Evolutionary conservation across 2,329 filamentous ascomycete genomes (phyloP).

Genomic region (Rhytidhysteron rufulum): DNA sequence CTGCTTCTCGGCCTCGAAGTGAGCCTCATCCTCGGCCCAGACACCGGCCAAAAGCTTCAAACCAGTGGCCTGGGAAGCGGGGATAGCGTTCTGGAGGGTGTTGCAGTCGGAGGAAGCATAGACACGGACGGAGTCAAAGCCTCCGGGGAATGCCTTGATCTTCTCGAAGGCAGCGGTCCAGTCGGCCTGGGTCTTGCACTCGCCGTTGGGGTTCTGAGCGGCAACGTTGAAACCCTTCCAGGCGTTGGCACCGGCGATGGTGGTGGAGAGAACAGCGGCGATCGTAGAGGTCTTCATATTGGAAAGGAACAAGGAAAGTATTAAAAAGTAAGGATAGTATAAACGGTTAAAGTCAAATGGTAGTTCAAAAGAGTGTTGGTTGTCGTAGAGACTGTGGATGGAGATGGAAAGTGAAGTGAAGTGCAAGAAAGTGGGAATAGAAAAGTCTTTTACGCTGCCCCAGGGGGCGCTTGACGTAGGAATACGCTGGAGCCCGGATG

Average conservation of each 20-base stretch:
- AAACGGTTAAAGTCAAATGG: background rate
- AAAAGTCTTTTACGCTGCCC: background rate
- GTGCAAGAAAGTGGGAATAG: background rate
- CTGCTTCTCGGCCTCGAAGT: slow-evolving; percentile 31
- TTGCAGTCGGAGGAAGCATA: slow-evolving; percentile 25
- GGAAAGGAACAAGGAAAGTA: background rate
- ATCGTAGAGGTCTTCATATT: slow-evolving; percentile 6
- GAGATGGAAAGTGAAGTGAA: background rate
- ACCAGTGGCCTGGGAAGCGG: slow-evolving; percentile 9
- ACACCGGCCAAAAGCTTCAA: slow-evolving; percentile 14
- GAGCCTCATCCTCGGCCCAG: slow-evolving; percentile 30
- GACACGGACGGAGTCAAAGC: slow-evolving; percentile 21
- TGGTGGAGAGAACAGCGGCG: slow-evolving; percentile 5
- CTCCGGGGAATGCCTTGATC: slow-evolving; percentile 19
- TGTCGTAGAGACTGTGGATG: background rate
- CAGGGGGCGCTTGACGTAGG: no score
- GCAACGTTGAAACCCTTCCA: slow-evolving; percentile 27
- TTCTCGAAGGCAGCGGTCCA: slow-evolving; percentile 24
- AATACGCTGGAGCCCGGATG: no score
- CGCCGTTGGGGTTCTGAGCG: slow-evolving; percentile 20
- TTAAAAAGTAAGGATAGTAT: background rate
- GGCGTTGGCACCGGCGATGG: slow-evolving; percentile 27
- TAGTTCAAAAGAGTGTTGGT: no score
- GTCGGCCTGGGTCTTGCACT: slow-evolving; percentile 21
- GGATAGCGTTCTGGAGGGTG: slow-evolving; percentile 12